These are phyloP conservation scores for Halenospora varia DNA, from an alignment of 495 filamentous ascomycete genomes.

Conservation along the genomic window DNA sequence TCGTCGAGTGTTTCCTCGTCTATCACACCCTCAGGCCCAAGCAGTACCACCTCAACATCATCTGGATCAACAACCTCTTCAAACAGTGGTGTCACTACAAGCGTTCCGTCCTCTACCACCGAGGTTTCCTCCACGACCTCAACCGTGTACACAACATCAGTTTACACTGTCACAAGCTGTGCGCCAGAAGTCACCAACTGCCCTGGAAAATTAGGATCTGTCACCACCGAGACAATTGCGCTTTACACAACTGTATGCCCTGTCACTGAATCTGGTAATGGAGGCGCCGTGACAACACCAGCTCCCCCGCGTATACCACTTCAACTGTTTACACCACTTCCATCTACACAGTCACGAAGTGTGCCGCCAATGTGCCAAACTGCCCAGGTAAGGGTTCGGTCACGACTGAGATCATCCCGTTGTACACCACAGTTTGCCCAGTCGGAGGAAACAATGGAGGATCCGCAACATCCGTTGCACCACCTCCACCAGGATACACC, in stretches of 20 bases:
- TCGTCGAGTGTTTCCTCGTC: too few species aligned
- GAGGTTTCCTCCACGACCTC: conserved; percentile 51
- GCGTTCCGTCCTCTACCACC: too few species aligned
- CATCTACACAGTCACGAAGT: conserved; percentile 52
- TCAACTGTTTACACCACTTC: conserved; percentile 57
- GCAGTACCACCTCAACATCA: conserved; percentile 4
- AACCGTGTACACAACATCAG: conserved; percentile 54
- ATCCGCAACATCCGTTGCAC: neutral
- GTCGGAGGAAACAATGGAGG: conserved; percentile 14
- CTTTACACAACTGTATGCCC: conserved; percentile 42
- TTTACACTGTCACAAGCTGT: conserved; percentile 55
- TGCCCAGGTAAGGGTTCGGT: conserved; percentile 38
- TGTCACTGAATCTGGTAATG: too few species aligned
- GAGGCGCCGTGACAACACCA: too few species aligned
- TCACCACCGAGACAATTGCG: conserved; percentile 37
- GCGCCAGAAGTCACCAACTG: conserved; percentile 55
- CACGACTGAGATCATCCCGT: conserved; percentile 15
- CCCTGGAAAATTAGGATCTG: conserved; percentile 42
- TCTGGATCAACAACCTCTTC: conserved; percentile 34
- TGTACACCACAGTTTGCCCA: conserved; percentile 39
- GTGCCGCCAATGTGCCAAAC: conserved; percentile 49
- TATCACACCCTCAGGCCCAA: too few species aligned
- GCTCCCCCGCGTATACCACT: too few species aligned
- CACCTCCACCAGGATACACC: conserved; percentile 35
- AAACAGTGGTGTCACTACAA: too few species aligned